Evolutionary conservation across 2,329 filamentous ascomycete species (phyloP).

Genomic region (Penicillium sp.): DNA sequence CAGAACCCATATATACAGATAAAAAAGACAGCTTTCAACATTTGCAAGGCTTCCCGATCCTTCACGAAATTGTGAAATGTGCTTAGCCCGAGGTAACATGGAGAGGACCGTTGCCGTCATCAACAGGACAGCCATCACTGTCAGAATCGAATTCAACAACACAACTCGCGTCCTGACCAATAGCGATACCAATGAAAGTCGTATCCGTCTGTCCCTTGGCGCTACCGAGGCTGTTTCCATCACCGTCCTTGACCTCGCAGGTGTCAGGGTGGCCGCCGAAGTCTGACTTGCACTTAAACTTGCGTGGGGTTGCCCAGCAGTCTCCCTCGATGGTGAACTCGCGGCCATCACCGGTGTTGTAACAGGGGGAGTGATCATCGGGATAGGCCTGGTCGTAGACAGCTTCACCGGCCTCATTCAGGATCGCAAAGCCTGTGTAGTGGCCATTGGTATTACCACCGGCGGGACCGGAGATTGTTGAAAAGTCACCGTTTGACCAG

Average conservation of each 20-base stretch:
- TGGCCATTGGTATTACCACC: conserved; percentile 15
- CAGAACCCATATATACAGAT: no score
- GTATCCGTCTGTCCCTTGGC: conserved; percentile 13
- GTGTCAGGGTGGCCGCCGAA: conserved; percentile 15
- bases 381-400: conserved; percentile 16
- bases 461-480: conserved; percentile 13
- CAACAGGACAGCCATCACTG: conserved; percentile 14
- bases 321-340: conserved; percentile 20
- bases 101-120: conserved; percentile 17
- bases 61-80: background rate
- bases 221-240: conserved; percentile 15
- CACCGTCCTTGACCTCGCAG: conserved; percentile 16
- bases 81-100: conserved; percentile 15
- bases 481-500: conserved; percentile 17
- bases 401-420: conserved; percentile 14
- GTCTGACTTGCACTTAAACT: conserved; percentile 16
- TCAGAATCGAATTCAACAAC: conserved; percentile 17
- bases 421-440: conserved; percentile 16
- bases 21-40: background rate
- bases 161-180: conserved; percentile 17
- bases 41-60: background rate
- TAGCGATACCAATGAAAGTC: conserved; percentile 16
- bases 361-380: conserved; percentile 14
- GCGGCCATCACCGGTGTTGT: conserved; percentile 15
- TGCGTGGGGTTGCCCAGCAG: conserved; percentile 15